These are phyloP conservation scores for Leishmania major DNA, from an alignment of 208 protist species.

Conservation along the genomic window DNA sequence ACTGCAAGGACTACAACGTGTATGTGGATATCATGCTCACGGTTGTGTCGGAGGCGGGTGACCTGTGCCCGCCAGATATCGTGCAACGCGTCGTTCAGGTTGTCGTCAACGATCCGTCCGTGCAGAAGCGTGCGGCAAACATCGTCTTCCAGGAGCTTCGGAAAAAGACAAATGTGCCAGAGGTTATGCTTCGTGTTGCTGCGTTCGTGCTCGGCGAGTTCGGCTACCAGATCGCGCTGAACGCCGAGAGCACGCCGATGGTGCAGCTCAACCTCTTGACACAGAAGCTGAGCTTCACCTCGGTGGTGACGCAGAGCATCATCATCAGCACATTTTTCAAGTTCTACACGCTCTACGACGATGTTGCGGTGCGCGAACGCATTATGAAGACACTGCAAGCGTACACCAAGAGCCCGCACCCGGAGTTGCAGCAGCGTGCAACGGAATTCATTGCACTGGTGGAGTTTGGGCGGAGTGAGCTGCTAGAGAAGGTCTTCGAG, in stretches of 20 bases:
- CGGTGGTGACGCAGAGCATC: slow-evolving; percentile 80
- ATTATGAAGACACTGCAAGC: slow-evolving; percentile 80
- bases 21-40: slow-evolving; percentile 98
- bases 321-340: slow-evolving; percentile 96
- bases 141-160: slow-evolving; percentile 62
- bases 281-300: slow-evolving; percentile 68
- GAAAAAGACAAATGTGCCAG: slow-evolving; percentile 40
- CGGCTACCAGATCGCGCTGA: slow-evolving; percentile 96
- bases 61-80: slow-evolving; percentile 95
- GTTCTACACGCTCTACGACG: slow-evolving; percentile 95
- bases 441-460: slow-evolving; percentile 94
- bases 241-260: slow-evolving; percentile 72
- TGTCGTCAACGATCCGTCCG: slow-evolving; percentile 95
- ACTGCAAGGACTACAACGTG: slow-evolving; percentile 83
- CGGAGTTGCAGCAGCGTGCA: slow-evolving; percentile 98
- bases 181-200: slow-evolving; percentile 66
- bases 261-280: slow-evolving; percentile 90
- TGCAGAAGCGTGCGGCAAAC: slow-evolving; percentile 96
- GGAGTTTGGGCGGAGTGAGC: slow-evolving; percentile 51
- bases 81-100: slow-evolving; percentile 94
- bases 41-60: slow-evolving; percentile 96
- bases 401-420: slow-evolving; percentile 81
- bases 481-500: slow-evolving; percentile 75
- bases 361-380: slow-evolving; percentile 64
- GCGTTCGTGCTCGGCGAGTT: slow-evolving; percentile 98